Evolutionary conservation across 805 yeast genomes (phyloP).

Genomic region (Schwanniomyces sp.): DNA sequence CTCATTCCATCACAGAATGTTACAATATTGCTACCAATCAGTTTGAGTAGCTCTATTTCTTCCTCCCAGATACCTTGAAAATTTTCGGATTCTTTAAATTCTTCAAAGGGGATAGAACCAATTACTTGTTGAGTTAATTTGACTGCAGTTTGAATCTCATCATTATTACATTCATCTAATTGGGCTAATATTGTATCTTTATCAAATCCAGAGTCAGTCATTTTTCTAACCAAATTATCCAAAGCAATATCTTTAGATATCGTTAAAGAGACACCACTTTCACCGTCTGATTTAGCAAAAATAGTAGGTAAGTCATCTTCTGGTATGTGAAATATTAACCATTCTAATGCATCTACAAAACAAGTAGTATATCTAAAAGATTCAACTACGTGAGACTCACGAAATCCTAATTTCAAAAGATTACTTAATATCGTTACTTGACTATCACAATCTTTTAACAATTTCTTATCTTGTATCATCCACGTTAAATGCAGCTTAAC

Average conservation of each 20-base stretch:
- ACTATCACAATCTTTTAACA: slow-evolving; percentile 6
- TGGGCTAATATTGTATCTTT: slow-evolving; percentile 58
- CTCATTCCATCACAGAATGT: slow-evolving; percentile 24
- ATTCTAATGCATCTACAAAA: slow-evolving; percentile 58
- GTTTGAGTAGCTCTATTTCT: slow-evolving; percentile 66
- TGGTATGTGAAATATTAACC: slow-evolving; percentile 86
- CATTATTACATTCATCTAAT: slow-evolving; percentile 36
- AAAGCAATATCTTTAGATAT: slow-evolving; percentile 50
- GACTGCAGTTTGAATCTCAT: slow-evolving; percentile 54
- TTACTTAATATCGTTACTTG: background rate
- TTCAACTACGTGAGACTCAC: slow-evolving; percentile 67
- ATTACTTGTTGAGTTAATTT: slow-evolving; percentile 42
- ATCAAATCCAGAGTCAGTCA: slow-evolving; percentile 70
- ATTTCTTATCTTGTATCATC: slow-evolving; percentile 28
- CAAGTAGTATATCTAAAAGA: slow-evolving; percentile 58
- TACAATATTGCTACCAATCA: slow-evolving; percentile 43
- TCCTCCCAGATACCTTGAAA: slow-evolving; percentile 60
- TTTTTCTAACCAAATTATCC: slow-evolving; percentile 59
- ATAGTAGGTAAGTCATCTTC: slow-evolving; percentile 85
- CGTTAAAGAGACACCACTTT: slow-evolving; percentile 57
- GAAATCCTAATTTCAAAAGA: slow-evolving; percentile 56
- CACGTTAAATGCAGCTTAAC: slow-evolving; percentile 60
- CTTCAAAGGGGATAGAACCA: slow-evolving; percentile 12
- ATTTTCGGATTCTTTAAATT: slow-evolving; percentile 22
- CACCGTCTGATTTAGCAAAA: slow-evolving; percentile 58